A percentile compares a stretch with the other conserved stretches of the same genome.
Conservation (phyloP, 768 basidiomycete genomes). For the Lactarius indigo region DNA sequence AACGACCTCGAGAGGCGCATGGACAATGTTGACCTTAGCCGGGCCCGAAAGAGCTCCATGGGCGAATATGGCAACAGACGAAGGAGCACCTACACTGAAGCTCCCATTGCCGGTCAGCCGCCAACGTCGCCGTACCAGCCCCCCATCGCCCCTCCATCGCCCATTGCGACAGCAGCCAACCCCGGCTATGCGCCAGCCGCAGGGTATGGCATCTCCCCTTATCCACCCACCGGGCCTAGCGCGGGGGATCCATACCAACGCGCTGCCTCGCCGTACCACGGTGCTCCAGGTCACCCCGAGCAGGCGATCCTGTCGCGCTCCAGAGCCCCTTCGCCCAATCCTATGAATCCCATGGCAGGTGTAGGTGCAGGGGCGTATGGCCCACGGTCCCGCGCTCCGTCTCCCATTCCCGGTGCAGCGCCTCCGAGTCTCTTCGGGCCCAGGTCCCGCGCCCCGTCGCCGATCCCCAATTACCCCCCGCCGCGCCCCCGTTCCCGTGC, state of each 20-base stretch:
- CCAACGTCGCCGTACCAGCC: conserved; percentile 26
- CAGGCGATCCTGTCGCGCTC: conserved; percentile 34
- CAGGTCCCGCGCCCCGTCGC: conserved; percentile 25
- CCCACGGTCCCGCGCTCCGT: conserved; percentile 42
- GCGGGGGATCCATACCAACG: conserved; percentile 20
- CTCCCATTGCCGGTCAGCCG: conserved; percentile 24
- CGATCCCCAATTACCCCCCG: conserved; percentile 23
- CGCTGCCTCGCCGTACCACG: conserved; percentile 40
- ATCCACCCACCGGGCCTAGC: conserved; percentile 13
- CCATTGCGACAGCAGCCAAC: conserved; percentile 3
- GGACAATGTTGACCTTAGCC: conserved; percentile 24
- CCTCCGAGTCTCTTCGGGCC: conserved; percentile 12
- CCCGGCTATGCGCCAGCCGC: conserved; percentile 20
- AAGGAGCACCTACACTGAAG: conserved; percentile 14
- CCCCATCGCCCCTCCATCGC: conserved; percentile 24
- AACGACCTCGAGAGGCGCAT: conserved; percentile 41
- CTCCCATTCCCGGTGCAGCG: conserved; percentile 50
- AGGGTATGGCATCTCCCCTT: conserved; percentile 7
- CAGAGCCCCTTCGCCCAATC: conserved; percentile 55
- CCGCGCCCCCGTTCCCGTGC: conserved; percentile 23
- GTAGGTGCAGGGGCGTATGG: conserved; percentile 8
- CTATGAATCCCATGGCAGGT: conserved; percentile 21
- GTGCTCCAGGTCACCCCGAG: conserved; percentile 35
- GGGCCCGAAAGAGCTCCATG: conserved; percentile 6
- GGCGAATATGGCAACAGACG: conserved; percentile 25